Percentiles rank a stretch among this genome's conserved stretches.
These are phyloP conservation scores for Stropharia rugosoannulata DNA, from an alignment of 768 basidiomycete genomes.

Conservation along the genomic window DNA sequence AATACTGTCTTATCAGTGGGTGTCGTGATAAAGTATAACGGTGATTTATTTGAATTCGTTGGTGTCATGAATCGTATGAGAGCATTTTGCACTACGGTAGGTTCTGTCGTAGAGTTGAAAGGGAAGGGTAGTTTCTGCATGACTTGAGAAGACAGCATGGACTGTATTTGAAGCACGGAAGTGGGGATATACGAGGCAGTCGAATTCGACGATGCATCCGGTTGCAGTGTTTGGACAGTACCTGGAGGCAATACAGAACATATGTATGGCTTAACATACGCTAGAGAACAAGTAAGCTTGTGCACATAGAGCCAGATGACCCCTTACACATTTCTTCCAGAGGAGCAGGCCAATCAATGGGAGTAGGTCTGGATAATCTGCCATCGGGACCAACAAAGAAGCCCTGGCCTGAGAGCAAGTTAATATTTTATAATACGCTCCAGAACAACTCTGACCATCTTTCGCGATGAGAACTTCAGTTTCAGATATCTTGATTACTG, in stretches of 20 bases:
- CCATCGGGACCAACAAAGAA: constrained; percentile 63
- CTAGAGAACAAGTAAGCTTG: constrained; percentile 31
- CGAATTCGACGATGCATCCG: constrained; percentile 22
- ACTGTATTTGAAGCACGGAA: constrained; percentile 67
- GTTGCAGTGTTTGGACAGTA: constrained; percentile 38
- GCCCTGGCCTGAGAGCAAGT: constrained; percentile 54
- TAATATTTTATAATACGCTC: background rate
- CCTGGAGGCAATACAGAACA: constrained; percentile 74
- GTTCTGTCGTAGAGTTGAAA: constrained; percentile 35
- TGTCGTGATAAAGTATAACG: constrained; percentile 64
- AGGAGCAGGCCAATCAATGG: constrained; percentile 73
- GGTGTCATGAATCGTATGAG: constrained; percentile 66
- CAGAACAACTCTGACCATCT: constrained; percentile 58
- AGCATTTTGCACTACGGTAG: constrained; percentile 36
- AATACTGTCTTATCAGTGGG: constrained; percentile 71
- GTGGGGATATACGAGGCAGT: constrained; percentile 44
- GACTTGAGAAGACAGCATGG: constrained; percentile 61
- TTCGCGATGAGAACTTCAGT: constrained; percentile 71
- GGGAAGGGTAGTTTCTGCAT: constrained; percentile 69
- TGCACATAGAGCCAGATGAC: background rate
- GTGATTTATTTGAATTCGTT: constrained; percentile 50
- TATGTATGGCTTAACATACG: constrained; percentile 75
- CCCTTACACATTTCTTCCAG: constrained; percentile 75
- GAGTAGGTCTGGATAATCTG: constrained; percentile 43
- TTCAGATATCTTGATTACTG: constrained; percentile 51